Evolutionary conservation across 2,329 filamentous ascomycete species (phyloP).

Genomic region (Pseudogymnoascus sp.): DNA sequence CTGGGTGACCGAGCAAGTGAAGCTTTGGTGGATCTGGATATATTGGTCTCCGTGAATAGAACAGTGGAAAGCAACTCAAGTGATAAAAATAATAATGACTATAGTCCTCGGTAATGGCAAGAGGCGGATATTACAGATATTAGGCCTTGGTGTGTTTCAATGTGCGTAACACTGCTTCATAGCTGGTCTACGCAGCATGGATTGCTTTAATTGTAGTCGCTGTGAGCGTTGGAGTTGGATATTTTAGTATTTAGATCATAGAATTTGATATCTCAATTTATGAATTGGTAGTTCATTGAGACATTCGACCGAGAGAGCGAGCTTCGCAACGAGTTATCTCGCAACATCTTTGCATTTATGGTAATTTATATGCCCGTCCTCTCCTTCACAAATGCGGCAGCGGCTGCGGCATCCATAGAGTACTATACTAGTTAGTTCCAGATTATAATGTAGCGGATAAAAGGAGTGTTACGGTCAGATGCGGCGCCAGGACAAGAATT

Average conservation of each 20-base stretch:
- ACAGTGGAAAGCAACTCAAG: too few relatives aligned
- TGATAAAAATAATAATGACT: too few relatives aligned
- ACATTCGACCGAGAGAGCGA: not conserved
- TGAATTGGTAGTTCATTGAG: not conserved
- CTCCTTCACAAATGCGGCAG: slow-evolving; percentile 7
- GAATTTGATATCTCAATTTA: not conserved
- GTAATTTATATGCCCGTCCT: not conserved
- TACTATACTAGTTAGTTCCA: slow-evolving; percentile 4
- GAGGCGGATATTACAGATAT: not conserved
- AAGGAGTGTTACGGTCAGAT: slow-evolving; percentile 11
- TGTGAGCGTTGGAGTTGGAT: not conserved
- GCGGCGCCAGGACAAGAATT: slow-evolving; percentile 12
- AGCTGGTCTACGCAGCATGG: not conserved
- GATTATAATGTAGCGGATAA: too few relatives aligned
- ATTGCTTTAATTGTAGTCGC: not conserved
- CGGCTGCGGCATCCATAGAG: slow-evolving; percentile 6
- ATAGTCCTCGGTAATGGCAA: not conserved
- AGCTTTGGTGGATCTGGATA: not conserved
- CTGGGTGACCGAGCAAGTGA: not conserved
- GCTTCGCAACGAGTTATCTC: not conserved
- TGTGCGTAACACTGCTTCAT: not conserved
- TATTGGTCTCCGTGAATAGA: not conserved
- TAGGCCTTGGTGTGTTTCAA: not conserved
- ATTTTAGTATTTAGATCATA: not conserved
- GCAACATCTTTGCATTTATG: not conserved